Evolutionary conservation across 1,284 basidiomycete genomes (phyloP), one percentile per base, ranked within the genome.

Genomic region (Cryptococcus sp.): DNA sequence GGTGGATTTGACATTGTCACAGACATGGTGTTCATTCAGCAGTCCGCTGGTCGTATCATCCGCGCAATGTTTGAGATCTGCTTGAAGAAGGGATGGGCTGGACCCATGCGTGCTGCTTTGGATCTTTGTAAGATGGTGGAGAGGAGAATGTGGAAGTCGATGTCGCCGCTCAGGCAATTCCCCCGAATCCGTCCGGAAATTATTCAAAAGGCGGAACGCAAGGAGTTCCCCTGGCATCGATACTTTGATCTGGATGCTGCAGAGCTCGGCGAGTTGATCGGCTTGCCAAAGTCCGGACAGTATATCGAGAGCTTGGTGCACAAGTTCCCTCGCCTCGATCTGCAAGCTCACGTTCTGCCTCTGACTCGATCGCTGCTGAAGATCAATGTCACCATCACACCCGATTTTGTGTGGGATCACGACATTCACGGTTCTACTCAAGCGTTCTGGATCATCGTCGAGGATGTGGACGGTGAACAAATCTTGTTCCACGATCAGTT

Each of bases 11-110:
- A 94, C 7, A 86, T 99, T 19, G 90, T 98, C 17, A 93, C 95
- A 1, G 95, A 99, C 76, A 99, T 99, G 96, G 94, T 98, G 5
- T 97, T 93, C 70, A 87, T 95, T 5, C 89, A 91, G 66, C 91
- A 94, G 72, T 93, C 90, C 2, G 91, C 91, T 3, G 91, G 91
- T 46, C 88, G 90, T 75, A 98, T 99, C 69, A 81, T 99, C 41
- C 91, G 94, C 19, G 95, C 96, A 16, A 90, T 99, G 75, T 99
- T 96, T 67, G 95, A 99, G 80, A 99, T 99, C 54, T 99, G 95
- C 75, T 81, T 98, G 61, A 97, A 96, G 80, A 87, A 94, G 57
- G 95, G 95, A n/a, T 99, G 95, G 92, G 93, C 96, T 0, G 83
- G 91, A 6, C 91, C 95, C 0, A 92, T 93, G 1, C 89, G 92